Evolutionary conservation across 108 stramenopile species (phyloP), one percentile per base, ranked within the genome.

Genomic region (Parietichytrium sp.): DNA sequence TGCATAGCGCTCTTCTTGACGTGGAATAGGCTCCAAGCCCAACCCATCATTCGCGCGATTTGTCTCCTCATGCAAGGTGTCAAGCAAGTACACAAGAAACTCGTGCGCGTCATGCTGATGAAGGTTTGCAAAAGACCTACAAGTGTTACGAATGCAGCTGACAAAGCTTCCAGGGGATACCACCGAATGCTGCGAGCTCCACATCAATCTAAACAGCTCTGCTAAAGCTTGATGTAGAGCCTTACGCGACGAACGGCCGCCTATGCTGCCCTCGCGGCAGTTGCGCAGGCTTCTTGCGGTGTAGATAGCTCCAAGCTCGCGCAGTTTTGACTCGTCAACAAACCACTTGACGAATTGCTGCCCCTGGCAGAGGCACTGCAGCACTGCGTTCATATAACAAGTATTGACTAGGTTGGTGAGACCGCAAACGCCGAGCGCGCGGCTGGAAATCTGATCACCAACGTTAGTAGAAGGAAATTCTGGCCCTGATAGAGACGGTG

Each of bases 391-490:
- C 86, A 97, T 91, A 86, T 96, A 97, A 81, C 98, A 97, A 4
- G 98, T 98, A 83, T 98, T 98, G 27, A 96, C 98, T 12, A 99
- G 88, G 84, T 99, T 99, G 27, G 88, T 87, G 79, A 99, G 88
- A 0, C 98, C 98, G 3, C 96, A 95, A 3, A 89, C 88, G 23
- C 97, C 97, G 4, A 49, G 38, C 31, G 26, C 49, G 48, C 6
- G 20, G 61, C 61, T 72, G 10, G 38, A 10, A 12, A 33, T 33
- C 23, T 72, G 20, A 25, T 72, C 20, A 6, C 61, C 61, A 6
- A 45, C 20, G 25, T 72, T 72, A n/a, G n/a, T n/a, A n/a, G n/a
- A n/a, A n/a, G n/a, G n/a, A n/a, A n/a, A n/a, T n/a, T n/a, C n/a
- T n/a, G n/a, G n/a, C n/a, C 29, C 13, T 3, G 16, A 33, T n/a